Base-by-base conservation (phyloP, 176 grass and related monocot species). In the Carex cristatella region DNA sequence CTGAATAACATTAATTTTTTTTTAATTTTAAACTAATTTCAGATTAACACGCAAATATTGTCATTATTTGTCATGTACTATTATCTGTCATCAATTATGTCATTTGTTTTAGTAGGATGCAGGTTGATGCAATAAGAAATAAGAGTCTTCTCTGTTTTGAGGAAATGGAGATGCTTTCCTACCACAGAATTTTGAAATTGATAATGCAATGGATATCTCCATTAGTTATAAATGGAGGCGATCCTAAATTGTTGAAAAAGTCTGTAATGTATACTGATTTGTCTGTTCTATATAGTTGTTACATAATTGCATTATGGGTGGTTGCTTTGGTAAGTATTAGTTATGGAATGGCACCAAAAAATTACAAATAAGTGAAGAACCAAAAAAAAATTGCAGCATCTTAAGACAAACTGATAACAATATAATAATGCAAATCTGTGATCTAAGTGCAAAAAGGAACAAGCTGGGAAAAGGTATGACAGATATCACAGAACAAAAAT, bases 1-100 rank as follows among this genome's bases (percentile, higher is more conserved):
- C 38, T 15, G 0, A 83, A 27, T 15, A 32, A 60, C 40, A 88
- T 56, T 61, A 7, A 75, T 81, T 72, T 80, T 66, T 83, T 57
- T 66, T 76, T 64, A 72, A 70, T 19, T 65, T 79, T 84, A 23
- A 74, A 44, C 51, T 79, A 65, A 79, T n/a, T 77, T 73, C 30
- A 69, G 66, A n/a, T n/a, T 61, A 38, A 40, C 40, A 68, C 69
- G 37, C 46, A n/a, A 40, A 61, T 13, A 82, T 79, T 75, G 73
- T 78, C 16, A 79, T 28, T 31, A 5, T 67, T 55, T 51, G n/a
- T 46, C 74, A 86, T 55, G 16, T 67, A 30, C 84, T 70, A 80
- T 65, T 13, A 69, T 73, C 4, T 81, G 72, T 75, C 61, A 57
- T 79, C 68, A 80, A 51, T 59, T 61, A 46, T 89, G 56, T 32